Percentiles rank a stretch among this genome's conserved stretches.
phyloP scores from a whole-genome alignment of 2,329 filamentous ascomycete genomes.

The Fusarium mexicanum region DNA sequence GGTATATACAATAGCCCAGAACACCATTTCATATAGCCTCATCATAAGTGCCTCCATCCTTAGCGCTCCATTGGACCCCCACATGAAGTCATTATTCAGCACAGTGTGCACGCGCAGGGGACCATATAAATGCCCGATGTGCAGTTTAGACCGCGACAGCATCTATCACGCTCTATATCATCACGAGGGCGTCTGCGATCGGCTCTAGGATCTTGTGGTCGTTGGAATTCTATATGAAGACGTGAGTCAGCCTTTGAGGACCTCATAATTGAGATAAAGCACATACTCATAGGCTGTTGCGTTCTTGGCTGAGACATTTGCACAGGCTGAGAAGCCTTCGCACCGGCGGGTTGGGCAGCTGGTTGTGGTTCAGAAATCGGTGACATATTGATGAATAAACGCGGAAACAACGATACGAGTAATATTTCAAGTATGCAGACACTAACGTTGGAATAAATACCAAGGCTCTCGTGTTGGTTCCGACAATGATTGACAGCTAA shows the following conservation, averaged over 20 bases:
- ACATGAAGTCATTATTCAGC: background rate
- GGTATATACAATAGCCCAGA: background rate
- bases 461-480: background rate
- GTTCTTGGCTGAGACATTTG: background rate
- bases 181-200: background rate
- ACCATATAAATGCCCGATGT: background rate
- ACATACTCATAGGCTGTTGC: background rate
- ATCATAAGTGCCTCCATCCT: background rate
- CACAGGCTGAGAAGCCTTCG: background rate
- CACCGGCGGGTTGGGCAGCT: background rate
- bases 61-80: accelerated
- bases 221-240: background rate
- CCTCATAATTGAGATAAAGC: accelerated
- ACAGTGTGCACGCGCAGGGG: background rate
- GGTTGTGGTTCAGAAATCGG: background rate
- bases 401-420: background rate
- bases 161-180: background rate
- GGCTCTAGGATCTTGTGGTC: background rate
- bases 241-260: background rate
- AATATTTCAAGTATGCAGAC: background rate
- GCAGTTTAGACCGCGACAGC: background rate
- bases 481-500: background rate
- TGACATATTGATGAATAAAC: background rate
- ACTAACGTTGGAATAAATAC: background rate
- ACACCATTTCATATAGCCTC: background rate